Evolutionary conservation across 202 grass and related monocot genomes (phyloP), one percentile per base, ranked within the genome.

Genomic region (Schoenoplectus triqueter): DNA sequence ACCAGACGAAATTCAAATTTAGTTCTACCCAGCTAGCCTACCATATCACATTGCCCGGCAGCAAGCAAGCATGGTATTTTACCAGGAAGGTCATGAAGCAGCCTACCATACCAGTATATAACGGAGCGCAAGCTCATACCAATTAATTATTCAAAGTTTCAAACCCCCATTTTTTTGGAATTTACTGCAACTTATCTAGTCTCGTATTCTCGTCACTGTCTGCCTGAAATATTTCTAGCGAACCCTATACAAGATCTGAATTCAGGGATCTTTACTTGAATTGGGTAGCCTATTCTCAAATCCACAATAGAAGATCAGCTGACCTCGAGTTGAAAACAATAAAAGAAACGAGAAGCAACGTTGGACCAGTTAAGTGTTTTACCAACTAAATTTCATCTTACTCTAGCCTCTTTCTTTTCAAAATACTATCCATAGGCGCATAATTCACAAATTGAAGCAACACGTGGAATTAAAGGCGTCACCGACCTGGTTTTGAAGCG

Each of bases 401-500:
- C 4, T 1, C 77, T 47, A 64, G 55, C 15, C 54, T 15, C 77
- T 17, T 10, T 41, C 5, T 60, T 65, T 19, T 9, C 57, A 80
- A 46, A 42, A 81, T 64, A 46, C 59, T 3, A 62, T 47, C 64
- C 56, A 11, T 2, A 62, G 19, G 31, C 8, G 47, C 18, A 17
- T 49, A 84, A 88, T 84, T 84, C 74, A 19, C 8, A 40, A 40
- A 61, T 47, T 19, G 19, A 80, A 85, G 42, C 62, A 21, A 59
- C 7, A 0, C 4, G 18, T 14, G 17, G 9, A 20, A 44, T 10
- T 14, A 1, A 18, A 3, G 10, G 8, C 15, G 66, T 1, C 40
- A 8, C n/a, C 1, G 19, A 95, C 93, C 96, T 98, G 11, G 88
- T 94, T 78, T 80, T 88, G 93, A 98, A 98, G 21, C 68, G 88